Evolutionary conservation across 179 eudicot species (phyloP).

Genomic region (Corrigiola litoralis): DNA sequence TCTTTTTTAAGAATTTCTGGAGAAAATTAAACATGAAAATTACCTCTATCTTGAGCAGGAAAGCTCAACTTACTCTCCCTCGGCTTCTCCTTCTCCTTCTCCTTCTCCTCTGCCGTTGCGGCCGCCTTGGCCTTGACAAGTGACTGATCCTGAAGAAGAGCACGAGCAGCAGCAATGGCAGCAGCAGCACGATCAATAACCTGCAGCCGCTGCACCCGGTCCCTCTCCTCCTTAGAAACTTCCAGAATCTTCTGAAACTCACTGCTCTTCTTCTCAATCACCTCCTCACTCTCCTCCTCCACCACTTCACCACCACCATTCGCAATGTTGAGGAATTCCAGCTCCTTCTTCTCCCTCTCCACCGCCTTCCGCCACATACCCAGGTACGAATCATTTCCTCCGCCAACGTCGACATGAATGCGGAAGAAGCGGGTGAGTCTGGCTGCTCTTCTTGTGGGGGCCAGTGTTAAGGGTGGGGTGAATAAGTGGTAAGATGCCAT

Average conservation of each 20-base stretch:
- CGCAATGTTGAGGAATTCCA: constrained; percentile 28
- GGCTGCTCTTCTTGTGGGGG: no score
- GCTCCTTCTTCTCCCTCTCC: constrained; percentile 49
- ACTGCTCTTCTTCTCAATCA: constrained; percentile 50
- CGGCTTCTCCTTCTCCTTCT: no score
- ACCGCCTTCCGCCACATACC: constrained; percentile 73
- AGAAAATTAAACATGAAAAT: no score
- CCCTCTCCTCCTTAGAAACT: constrained; percentile 67
- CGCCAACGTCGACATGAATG: constrained; percentile 15
- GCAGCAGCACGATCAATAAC: constrained; percentile 92
- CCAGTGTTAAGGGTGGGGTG: no score
- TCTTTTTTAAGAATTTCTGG: no score
- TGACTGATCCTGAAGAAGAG: constrained; percentile 50
- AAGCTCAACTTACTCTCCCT: no score
- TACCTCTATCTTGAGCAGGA: no score
- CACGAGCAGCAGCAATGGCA: constrained; percentile 76
- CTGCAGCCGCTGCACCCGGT: constrained; percentile 73
- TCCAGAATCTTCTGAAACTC: constrained; percentile 72
- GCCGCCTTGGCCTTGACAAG: no score
- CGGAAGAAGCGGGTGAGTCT: not conserved
- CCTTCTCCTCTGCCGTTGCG: no score
- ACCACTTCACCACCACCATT: constrained; percentile 2
- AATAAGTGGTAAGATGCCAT: no score
- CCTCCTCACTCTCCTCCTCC: constrained; percentile 27
- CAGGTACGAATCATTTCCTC: constrained; percentile 45